phyloP scores from a whole-genome alignment of 805 yeast species.

The Cephaloascus albidus region DNA sequence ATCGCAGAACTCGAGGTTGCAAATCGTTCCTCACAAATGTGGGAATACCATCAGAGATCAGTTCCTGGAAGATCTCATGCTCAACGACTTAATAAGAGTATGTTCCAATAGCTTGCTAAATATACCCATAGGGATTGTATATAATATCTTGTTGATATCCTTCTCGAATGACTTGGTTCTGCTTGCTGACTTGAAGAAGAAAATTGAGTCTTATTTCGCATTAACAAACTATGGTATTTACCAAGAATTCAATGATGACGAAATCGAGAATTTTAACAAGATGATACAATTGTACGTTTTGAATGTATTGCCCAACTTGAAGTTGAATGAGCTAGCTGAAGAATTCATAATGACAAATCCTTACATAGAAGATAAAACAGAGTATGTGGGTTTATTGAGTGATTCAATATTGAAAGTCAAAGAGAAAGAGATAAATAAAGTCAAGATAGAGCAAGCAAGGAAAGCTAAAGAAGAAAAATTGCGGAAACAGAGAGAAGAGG shows the following conservation, averaged over 20 bases:
- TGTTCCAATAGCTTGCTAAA: background rate
- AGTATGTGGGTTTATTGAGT: background rate
- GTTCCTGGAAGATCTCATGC: background rate
- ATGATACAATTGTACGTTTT: background rate
- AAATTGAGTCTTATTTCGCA: background rate
- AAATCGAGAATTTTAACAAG: background rate
- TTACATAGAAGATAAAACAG: background rate
- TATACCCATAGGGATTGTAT: background rate
- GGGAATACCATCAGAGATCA: background rate
- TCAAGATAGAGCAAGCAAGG: background rate
- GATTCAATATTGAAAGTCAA: background rate
- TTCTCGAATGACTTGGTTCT: background rate
- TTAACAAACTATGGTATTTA: background rate
- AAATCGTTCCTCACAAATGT: background rate
- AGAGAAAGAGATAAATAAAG: background rate
- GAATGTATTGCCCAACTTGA: background rate
- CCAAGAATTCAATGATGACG: background rate
- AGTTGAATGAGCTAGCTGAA: background rate
- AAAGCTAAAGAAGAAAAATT: background rate
- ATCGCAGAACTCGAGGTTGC: background rate
- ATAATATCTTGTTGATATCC: background rate
- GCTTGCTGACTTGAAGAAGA: background rate
- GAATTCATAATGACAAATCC: slow-evolving; percentile 1
- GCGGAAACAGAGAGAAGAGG: slow-evolving; percentile 1
- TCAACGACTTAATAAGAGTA: background rate